Evolutionary conservation across 2,329 filamentous ascomycete species (phyloP).

Genomic region (Hymenotorrendiella dingleyae): DNA sequence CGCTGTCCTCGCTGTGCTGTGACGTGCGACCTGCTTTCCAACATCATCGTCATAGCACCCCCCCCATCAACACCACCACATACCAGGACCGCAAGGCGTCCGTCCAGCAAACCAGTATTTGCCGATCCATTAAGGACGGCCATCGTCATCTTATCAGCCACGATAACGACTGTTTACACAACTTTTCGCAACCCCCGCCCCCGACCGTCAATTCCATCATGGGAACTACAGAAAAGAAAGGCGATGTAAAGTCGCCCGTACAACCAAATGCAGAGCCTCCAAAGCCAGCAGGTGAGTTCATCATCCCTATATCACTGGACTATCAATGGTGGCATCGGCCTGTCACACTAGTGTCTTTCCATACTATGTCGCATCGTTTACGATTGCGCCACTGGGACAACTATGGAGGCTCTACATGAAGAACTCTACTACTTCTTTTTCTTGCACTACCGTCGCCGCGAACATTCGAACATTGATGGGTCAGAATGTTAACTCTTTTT

Average conservation of each 20-base stretch:
- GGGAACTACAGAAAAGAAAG: constrained; percentile 23
- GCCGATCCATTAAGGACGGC: too few species aligned
- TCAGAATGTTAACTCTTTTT: not conserved
- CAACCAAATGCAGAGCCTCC: constrained; percentile 18
- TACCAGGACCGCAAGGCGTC: too few species aligned
- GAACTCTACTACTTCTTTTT: too few species aligned
- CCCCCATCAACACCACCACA: too few species aligned
- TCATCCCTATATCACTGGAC: not conserved
- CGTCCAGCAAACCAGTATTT: too few species aligned
- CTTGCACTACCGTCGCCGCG: not conserved
- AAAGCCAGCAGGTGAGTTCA: constrained; percentile 18
- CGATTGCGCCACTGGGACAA: too few species aligned
- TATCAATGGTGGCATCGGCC: not conserved
- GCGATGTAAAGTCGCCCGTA: constrained; percentile 21
- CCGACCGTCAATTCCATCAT: constrained; percentile 17
- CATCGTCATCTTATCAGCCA: constrained; percentile 16
- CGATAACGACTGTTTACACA: constrained; percentile 7
- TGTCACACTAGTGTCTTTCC: too few species aligned
- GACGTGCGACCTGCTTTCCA: too few species aligned
- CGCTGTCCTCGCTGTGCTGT: too few species aligned
- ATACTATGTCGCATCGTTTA: too few species aligned
- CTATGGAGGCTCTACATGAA: too few species aligned
- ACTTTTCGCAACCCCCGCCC: constrained; percentile 3
- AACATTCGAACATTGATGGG: not conserved
- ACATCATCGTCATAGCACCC: too few species aligned